Base-by-base conservation (phyloP, 2,329 filamentous ascomycete genomes). In the Didymella sp. region DNA sequence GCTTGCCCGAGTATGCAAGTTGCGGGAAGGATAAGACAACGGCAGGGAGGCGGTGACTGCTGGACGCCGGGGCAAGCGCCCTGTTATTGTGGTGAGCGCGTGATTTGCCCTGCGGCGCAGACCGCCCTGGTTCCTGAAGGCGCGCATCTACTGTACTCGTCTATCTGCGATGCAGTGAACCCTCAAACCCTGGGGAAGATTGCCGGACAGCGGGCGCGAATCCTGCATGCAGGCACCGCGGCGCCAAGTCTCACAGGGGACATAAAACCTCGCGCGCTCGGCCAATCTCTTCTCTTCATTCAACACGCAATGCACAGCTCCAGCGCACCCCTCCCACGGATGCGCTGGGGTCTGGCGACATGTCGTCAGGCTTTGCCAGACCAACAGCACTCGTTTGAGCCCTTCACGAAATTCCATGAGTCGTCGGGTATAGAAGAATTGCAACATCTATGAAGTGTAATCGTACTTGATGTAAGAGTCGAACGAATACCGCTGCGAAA, bases 361-460 rank as follows among this genome's bases (percentile, higher is more conserved):
- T 41, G 40, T 64, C 62, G 70, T 55, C 66, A 63, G 71, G 53
- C 60, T 67, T 74, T 76, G 73, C 70, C 58, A 76, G 72, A 76
- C 60, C 53, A 60, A 45, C 11, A 63, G 70, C 72, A 71, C 68
- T 69, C 71, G 73, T 75, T 75, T 75, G 72, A 75, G 71, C 68
- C 71, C 63, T 61, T 68, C 63, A 64, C 68, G 59, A 67, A 68
- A 59, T 67, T 67, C 45, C 66, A 68, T 69, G 67, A 68, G 66
- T 65, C 64, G 63, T 53, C 51, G 63, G 70, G 70, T 73, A 73
- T 73, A 73, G 66, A 67, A 67, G 65, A 56, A 67, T 65, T 65
- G 69, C 68, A 60, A 73, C 69, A 72, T 46, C 11, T 30, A 37
- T 35, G 17, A 22, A 28, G 22, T 12, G 11, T 50, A 21, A 15